Percentiles rank a stretch among this genome's conserved stretches.
Conservation (phyloP, 305 asterid species). For the Fraxinus sp. region DNA sequence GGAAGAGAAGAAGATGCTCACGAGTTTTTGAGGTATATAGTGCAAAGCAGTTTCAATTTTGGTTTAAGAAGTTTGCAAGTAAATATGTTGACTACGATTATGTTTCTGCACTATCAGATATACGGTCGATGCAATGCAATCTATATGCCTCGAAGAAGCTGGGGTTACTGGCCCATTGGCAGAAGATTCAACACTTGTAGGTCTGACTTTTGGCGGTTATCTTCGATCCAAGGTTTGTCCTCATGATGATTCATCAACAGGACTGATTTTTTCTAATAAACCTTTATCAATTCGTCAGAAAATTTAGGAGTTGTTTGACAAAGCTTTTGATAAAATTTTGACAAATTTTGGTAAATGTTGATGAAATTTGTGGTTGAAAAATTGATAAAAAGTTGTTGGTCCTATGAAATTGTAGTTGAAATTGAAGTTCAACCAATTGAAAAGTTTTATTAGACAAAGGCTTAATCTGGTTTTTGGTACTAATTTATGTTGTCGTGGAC, state of each 20-base stretch:
- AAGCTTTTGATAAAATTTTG: background rate
- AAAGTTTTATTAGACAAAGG: background rate
- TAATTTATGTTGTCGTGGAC: conserved; percentile 18
- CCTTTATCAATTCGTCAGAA: conserved; percentile 3
- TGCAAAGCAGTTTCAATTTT: conserved; percentile 13
- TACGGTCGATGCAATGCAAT: conserved; percentile 56
- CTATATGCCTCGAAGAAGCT: conserved; percentile 55
- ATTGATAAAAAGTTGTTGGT: background rate
- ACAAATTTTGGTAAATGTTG: background rate
- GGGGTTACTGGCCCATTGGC: conserved; percentile 44
- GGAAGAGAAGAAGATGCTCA: conserved; percentile 67
- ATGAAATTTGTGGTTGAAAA: background rate
- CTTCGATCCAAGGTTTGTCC: conserved; percentile 56
- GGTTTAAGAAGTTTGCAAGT: background rate
- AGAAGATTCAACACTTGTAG: conserved; percentile 55
- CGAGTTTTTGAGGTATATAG: conserved; percentile 54
- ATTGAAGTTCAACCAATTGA: background rate
- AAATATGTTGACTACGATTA: conserved; percentile 11
- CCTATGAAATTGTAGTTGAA: background rate
- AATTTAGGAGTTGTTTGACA: background rate
- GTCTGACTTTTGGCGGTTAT: conserved; percentile 60
- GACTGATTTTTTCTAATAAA: conserved; percentile 1
- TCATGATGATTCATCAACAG: conserved; percentile 11
- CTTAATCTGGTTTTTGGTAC: conserved; percentile 12
- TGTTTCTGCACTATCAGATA: conserved; percentile 35